These are phyloP conservation scores for Trypanosoma scelopori DNA, from an alignment of 208 protist species.

Conservation along the genomic window DNA sequence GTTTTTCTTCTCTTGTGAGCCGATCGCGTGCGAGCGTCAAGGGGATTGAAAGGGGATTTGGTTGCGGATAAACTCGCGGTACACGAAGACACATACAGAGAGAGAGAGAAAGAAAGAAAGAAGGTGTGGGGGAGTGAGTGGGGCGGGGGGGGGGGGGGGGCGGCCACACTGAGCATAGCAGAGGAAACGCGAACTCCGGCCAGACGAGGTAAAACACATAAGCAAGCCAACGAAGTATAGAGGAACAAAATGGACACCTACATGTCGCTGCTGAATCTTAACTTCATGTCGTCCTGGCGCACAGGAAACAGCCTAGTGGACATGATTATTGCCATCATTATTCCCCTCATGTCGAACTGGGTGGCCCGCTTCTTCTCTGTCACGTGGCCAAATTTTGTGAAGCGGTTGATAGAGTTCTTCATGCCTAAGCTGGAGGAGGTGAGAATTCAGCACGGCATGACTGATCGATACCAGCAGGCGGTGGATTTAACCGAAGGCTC, in stretches of 20 bases:
- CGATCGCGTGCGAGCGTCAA: too few species aligned
- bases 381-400: conserved; percentile 47
- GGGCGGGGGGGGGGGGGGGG: too few species aligned
- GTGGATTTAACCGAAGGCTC: conserved; percentile 38
- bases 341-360: conserved; percentile 59
- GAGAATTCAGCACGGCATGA: conserved; percentile 28
- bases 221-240: too few species aligned
- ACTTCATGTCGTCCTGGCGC: conserved; percentile 85
- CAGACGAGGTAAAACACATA: too few species aligned
- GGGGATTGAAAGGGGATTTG: too few species aligned
- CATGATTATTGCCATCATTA: conserved; percentile 78
- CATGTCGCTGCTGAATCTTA: conserved; percentile 77
- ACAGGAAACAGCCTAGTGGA: conserved; percentile 84
- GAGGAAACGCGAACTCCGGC: too few species aligned
- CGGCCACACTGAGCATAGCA: too few species aligned
- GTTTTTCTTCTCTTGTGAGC: too few species aligned
- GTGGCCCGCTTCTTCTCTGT: conserved; percentile 49
- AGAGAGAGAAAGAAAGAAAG: too few species aligned
- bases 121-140: too few species aligned
- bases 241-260: conserved; percentile 76
- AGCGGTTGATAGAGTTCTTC: conserved; percentile 24
- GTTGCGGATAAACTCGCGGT: too few species aligned
- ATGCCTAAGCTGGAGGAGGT: conserved; percentile 7
- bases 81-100: too few species aligned
- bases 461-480: conserved; percentile 22